Conservation (phyloP, 23 red algal species). For the Agarophyton chilense region DNA sequence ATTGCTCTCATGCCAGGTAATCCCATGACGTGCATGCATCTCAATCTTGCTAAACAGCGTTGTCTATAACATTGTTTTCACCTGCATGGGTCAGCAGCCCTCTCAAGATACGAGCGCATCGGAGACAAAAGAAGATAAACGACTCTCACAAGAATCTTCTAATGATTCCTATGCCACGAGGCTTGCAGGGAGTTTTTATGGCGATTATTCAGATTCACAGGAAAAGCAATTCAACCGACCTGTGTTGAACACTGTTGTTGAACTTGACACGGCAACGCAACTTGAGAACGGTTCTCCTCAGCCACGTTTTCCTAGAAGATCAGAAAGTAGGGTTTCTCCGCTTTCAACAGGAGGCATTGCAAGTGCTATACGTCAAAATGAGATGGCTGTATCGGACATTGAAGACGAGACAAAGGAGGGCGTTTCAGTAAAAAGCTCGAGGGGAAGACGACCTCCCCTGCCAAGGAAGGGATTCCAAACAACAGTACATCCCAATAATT, state of each 20-base stretch:
- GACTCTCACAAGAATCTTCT: conserved; percentile 6
- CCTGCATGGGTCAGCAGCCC: conserved; percentile 18
- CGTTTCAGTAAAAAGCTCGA: conserved; percentile 11
- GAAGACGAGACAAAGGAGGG: not conserved
- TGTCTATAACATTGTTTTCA: not conserved
- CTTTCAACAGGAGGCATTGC: not conserved
- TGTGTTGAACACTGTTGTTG: not conserved
- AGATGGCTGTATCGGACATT: not conserved
- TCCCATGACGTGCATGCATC: not conserved
- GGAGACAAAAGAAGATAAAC: not conserved
- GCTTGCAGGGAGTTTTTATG: not conserved
- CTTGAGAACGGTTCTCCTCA: not conserved
- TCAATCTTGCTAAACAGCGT: not conserved
- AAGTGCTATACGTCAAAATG: not conserved
- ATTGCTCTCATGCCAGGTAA: not conserved
- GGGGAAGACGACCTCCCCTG: not conserved
- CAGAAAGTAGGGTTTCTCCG: not conserved
- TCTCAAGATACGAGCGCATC: not conserved
- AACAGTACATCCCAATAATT: not conserved
- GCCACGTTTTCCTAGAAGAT: not conserved
- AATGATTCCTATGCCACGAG: conserved; percentile 25
- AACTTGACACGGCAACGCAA: no score
- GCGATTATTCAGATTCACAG: not conserved
- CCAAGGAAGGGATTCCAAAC: not conserved
- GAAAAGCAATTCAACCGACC: not conserved